Percentiles rank a stretch among this genome's conserved stretches.
These are phyloP conservation scores for Puya raimondii DNA, from an alignment of 176 grass and related monocot genomes.

Conservation along the genomic window DNA sequence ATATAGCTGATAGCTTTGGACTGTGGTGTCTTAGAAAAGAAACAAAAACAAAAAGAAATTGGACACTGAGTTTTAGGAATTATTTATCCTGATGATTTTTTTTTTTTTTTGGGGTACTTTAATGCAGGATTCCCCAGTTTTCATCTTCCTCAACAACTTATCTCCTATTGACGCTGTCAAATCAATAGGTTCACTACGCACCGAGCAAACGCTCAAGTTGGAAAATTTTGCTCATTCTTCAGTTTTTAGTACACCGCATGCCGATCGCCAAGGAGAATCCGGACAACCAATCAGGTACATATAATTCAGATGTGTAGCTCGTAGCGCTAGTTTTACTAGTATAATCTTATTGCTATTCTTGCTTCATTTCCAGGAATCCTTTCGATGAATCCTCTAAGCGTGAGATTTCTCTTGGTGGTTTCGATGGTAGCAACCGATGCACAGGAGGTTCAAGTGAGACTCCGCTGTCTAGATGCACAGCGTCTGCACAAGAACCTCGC, in stretches of 20 bases:
- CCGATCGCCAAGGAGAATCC: slow-evolving; percentile 53
- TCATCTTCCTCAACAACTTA: slow-evolving; percentile 71
- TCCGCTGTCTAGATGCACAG: too few species aligned
- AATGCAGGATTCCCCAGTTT: slow-evolving; percentile 79
- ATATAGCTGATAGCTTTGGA: too few species aligned
- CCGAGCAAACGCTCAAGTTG: slow-evolving; percentile 51
- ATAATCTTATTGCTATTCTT: not conserved
- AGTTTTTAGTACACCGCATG: slow-evolving; percentile 78
- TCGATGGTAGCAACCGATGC: too few species aligned
- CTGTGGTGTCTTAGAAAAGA: too few species aligned
- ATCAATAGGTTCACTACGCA: slow-evolving; percentile 32
- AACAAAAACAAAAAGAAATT: too few species aligned
- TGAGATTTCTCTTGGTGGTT: too few species aligned
- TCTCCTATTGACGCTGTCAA: slow-evolving; percentile 79
- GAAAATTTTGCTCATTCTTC: slow-evolving; percentile 60
- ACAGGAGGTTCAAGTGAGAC: too few species aligned
- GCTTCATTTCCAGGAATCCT: slow-evolving; percentile 30
- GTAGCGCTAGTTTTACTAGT: not conserved
- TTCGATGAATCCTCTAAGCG: slow-evolving; percentile 37
- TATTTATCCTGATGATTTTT: not conserved
- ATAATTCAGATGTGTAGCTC: not conserved
- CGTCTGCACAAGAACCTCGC: slow-evolving; percentile 20
- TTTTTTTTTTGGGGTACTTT: not conserved
- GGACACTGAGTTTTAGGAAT: too few species aligned
- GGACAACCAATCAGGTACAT: slow-evolving; percentile 40